Conservation (phyloP, 441 rosid species). For the Syzygium syzygioides region DNA sequence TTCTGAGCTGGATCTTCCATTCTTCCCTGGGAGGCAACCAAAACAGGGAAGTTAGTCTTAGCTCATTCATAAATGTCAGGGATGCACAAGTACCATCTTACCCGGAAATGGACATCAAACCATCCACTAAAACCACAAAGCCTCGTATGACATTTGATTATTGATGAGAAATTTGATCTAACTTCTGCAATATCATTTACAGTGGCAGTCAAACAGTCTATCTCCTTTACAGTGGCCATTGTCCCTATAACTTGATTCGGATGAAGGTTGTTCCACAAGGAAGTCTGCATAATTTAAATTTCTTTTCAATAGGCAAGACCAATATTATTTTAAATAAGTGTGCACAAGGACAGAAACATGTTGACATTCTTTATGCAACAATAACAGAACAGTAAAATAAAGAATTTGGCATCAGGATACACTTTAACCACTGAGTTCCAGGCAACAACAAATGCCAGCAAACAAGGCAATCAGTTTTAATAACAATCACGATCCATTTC, state of each 20-base stretch:
- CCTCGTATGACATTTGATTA: conserved; percentile 35
- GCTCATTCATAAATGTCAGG: background rate
- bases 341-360: background rate
- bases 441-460: background rate
- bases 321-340: background rate
- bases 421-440: background rate
- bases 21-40: conserved; percentile 53
- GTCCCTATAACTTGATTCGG: conserved; percentile 85
- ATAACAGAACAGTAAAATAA: background rate
- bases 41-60: conserved; percentile 3
- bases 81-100: conserved; percentile 27
- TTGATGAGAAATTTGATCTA: conserved; percentile 43
- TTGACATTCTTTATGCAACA: background rate
- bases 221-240: conserved; percentile 62
- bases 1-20: conserved; percentile 60
- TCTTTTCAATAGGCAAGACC: background rate
- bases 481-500: background rate
- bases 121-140: conserved; percentile 93
- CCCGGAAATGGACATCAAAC: conserved; percentile 97
- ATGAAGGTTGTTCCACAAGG: conserved; percentile 92
- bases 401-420: background rate
- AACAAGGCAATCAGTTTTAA: background rate
- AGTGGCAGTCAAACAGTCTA: conserved; percentile 81
- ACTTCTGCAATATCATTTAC: conserved; percentile 65
- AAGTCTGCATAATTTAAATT: conserved; percentile 41